Base-by-base conservation (phyloP, 805 yeast species). In the Lipomyces orientalis region DNA sequence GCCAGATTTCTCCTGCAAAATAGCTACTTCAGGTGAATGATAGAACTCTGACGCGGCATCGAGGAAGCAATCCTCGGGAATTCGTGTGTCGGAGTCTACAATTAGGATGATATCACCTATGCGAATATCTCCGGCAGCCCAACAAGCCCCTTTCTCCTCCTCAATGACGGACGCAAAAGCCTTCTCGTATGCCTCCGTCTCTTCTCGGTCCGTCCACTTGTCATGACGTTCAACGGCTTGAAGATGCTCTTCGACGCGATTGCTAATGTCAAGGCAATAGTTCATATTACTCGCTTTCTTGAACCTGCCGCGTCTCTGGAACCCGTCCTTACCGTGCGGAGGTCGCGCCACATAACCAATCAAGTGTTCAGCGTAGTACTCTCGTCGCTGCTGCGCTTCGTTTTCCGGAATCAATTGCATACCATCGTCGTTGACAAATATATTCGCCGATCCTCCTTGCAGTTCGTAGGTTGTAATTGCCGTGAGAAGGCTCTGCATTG, bases 221-320 rank as follows among this genome's bases (percentile, higher is more conserved):
- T 43, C 49, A 43, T 43, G 49, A n/a, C 49, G 19, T 10, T 46
- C n/a, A 5, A 16, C 66, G 25, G 39, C 66, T 5, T 58, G 65
- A 22, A 52, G 31, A 19, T 43, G 25, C 12, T 63, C 66, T 34
- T 63, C 66, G 16, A 63, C 62, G n/a, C 54, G 57, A 37, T 34
- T 39, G 19, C 64, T 19, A 2, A 58, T 34, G 29, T 57, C 37
- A 35, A 63, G 62, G 19, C 64, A 43, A 31, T 56, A 63, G 37
- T 63, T 63, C 61, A 63, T 57, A 37, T 63, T 63, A 29, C 66
- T 63, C 12, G 66, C 66, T 51, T 63, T 63, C 54, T 63, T 63
- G 52, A 63, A 63, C 19, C 66, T 29, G 7, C 66, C 66, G n/a
- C 57, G 56, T 7, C 66, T 64, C n/a, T 35, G 46, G 51, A 58